A percentile compares a stretch with the other conserved stretches of the same genome.
Conservation (phyloP, 345 rosid species). For the Citrus australasica region DNA sequence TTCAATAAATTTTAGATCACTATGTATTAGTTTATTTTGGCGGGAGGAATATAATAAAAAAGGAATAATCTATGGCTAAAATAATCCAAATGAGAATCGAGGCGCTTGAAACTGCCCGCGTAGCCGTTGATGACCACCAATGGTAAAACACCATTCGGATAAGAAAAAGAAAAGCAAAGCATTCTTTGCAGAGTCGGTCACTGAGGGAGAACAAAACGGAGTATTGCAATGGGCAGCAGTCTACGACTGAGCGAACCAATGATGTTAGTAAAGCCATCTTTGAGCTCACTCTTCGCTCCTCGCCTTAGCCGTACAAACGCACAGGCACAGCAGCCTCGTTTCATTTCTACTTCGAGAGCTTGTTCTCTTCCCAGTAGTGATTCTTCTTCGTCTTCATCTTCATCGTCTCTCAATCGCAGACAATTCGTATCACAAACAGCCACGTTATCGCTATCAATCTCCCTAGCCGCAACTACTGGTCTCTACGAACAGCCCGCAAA, state of each 20-base stretch:
- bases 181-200: too few species aligned
- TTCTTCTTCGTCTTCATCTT: conserved; percentile 11
- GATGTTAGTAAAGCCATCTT: conserved; percentile 31
- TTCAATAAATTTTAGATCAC: fast-evolving
- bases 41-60: not conserved
- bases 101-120: conserved; percentile 18
- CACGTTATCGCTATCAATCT: conserved; percentile 36
- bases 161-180: conserved; percentile 12
- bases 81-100: not conserved
- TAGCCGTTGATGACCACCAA: not conserved
- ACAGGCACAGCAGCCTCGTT: conserved; percentile 18
- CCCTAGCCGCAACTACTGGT: conserved; percentile 26
- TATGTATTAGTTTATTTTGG: not conserved
- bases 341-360: conserved; percentile 35
- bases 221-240: conserved; percentile 34
- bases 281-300: conserved; percentile 29
- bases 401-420: conserved; percentile 37
- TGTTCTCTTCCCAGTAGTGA: conserved; percentile 9
- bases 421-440: conserved; percentile 51
- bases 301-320: conserved; percentile 18
- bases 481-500: conserved; percentile 24
- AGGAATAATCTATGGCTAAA: too few species aligned
- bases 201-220: not conserved
- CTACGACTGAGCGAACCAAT: conserved; percentile 31
- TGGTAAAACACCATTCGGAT: conserved; percentile 24